phyloP scores from a whole-genome alignment of 192 early-diverging fungal genomes.

The Backusella tarrabulga region DNA sequence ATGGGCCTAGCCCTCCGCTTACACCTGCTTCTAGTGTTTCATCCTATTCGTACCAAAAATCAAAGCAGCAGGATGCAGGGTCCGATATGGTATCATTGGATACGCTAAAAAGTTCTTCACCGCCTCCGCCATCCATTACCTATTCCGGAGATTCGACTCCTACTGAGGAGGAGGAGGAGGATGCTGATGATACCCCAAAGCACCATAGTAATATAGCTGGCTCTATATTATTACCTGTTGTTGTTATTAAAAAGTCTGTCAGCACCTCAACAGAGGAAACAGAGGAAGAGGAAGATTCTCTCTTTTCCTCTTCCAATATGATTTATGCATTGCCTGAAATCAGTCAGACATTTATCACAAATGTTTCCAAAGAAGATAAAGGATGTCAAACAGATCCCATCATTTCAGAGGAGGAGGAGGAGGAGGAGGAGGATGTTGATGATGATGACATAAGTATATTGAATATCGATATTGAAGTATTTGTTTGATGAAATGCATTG shows the following conservation, averaged over 20 bases:
- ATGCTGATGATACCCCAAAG: background rate
- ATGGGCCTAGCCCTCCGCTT: slow-evolving; percentile 6
- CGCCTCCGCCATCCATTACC: background rate
- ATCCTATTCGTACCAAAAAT: background rate
- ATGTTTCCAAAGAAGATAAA: background rate
- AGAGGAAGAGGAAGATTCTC: background rate
- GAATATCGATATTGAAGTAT: background rate
- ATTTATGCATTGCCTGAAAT: background rate
- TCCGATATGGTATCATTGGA: background rate
- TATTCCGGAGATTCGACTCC: background rate
- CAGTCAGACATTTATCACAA: background rate
- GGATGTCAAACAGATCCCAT: background rate
- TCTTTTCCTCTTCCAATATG: background rate
- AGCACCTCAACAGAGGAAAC: background rate
- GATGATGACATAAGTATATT: background rate
- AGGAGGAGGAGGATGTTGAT: no score
- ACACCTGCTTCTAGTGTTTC: slow-evolving; percentile 19
- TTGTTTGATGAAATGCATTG: background rate
- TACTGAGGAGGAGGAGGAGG: background rate
- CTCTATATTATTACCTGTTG: background rate
- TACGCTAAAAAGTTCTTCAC: background rate
- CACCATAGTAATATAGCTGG: slow-evolving; percentile 18
- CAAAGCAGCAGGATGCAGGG: slow-evolving; percentile 6
- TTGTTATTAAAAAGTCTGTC: background rate
- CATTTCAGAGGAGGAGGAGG: background rate